These are phyloP conservation scores for Lasiodiplodia sp. DNA, from an alignment of 2,329 filamentous ascomycete species.

Conservation along the genomic window DNA sequence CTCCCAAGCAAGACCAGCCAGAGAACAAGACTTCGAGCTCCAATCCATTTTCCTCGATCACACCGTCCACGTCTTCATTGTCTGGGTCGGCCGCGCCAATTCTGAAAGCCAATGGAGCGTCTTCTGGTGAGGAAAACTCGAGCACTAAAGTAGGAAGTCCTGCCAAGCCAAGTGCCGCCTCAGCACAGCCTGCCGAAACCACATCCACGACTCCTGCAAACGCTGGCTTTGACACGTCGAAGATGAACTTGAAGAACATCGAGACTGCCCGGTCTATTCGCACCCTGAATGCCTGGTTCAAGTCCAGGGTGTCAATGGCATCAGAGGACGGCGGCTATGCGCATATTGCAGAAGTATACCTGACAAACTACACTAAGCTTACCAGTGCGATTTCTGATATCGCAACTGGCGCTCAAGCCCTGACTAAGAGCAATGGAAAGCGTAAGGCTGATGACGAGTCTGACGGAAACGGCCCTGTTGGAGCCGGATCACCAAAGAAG, in stretches of 20 bases:
- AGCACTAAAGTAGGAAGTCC: background rate
- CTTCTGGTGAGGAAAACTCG: background rate
- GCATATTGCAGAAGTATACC: background rate
- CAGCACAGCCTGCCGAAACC: background rate
- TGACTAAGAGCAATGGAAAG: slow-evolving; percentile 16
- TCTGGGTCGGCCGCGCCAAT: background rate
- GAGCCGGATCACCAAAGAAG: slow-evolving; percentile 23
- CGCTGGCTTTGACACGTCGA: background rate
- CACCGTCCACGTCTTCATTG: slow-evolving; percentile 1
- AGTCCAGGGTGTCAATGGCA: background rate
- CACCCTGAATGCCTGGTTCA: slow-evolving; percentile 8
- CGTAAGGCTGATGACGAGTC: slow-evolving; percentile 18
- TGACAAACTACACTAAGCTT: background rate
- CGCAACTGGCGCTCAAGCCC: background rate
- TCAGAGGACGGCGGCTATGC: background rate
- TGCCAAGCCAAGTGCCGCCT: background rate
- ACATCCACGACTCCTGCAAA: background rate
- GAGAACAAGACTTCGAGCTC: background rate
- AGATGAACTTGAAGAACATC: background rate
- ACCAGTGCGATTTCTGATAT: background rate
- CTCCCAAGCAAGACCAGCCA: slow-evolving; percentile 1
- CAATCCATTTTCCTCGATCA: slow-evolving; percentile 11
- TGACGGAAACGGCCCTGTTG: background rate
- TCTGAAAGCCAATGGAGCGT: background rate
- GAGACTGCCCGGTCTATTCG: background rate